These are phyloP conservation scores for Mycena latifolia DNA, from an alignment of 768 basidiomycete species.

Conservation along the genomic window DNA sequence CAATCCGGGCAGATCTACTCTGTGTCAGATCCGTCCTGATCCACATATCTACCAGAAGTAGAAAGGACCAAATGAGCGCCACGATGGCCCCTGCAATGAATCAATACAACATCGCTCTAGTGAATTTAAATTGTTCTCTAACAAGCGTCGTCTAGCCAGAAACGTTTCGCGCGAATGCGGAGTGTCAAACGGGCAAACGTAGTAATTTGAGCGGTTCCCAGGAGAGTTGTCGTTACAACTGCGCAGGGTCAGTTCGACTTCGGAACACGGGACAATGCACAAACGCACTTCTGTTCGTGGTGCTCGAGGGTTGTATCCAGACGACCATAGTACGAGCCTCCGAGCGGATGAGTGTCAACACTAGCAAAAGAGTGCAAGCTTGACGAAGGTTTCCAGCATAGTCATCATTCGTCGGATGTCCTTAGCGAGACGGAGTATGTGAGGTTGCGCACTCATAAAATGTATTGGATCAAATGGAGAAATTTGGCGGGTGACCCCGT, in stretches of 20 bases:
- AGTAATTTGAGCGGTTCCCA: background rate
- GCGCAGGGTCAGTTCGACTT: background rate
- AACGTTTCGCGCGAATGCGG: background rate
- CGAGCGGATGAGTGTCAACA: background rate
- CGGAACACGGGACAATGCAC: background rate
- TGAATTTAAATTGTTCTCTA: background rate
- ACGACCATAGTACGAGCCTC: background rate
- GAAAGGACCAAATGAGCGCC: background rate
- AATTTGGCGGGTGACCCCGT: too few relatives aligned
- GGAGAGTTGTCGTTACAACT: constrained; percentile 1
- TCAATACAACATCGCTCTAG: background rate
- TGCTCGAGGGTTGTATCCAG: constrained; percentile 2
- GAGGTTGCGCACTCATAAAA: too few relatives aligned
- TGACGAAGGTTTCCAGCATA: too few relatives aligned
- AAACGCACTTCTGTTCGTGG: constrained; percentile 3
- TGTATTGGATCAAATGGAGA: too few relatives aligned
- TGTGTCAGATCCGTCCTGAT: constrained; percentile 1
- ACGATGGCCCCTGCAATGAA: background rate
- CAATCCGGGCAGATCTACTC: background rate
- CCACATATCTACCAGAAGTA: constrained; percentile 6
- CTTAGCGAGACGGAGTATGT: too few relatives aligned
- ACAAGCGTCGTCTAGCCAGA: background rate
- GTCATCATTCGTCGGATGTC: too few relatives aligned
- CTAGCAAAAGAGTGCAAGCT: too few relatives aligned
- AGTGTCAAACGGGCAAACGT: background rate